Evolutionary conservation across 2,329 filamentous ascomycete genomes (phyloP).

Genomic region (Geosmithia morbida): DNA sequence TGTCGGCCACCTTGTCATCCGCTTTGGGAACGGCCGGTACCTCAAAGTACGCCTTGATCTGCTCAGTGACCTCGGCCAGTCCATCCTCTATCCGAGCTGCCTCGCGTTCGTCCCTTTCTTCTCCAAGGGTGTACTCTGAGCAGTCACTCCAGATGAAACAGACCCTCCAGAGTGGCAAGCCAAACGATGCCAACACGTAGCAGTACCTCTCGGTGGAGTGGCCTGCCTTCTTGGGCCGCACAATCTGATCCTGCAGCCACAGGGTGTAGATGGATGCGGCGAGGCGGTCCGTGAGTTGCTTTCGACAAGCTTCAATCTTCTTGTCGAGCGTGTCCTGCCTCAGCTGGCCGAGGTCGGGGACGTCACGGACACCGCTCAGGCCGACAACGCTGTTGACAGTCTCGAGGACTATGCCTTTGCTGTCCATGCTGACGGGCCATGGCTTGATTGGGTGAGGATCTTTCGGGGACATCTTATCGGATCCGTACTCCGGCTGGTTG

Average conservation of each 20-base stretch:
- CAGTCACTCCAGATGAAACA: not conserved
- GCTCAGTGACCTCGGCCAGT: not conserved
- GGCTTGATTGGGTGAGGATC: not conserved
- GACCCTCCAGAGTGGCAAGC: not conserved
- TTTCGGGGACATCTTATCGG: not conserved
- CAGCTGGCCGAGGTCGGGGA: constrained; percentile 10
- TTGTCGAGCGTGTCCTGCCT: constrained; percentile 9
- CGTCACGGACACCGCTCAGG: constrained; percentile 7
- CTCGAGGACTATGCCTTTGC: constrained; percentile 3
- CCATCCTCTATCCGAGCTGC: not conserved
- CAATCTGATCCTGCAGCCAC: constrained; percentile 9
- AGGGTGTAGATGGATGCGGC: constrained; percentile 10
- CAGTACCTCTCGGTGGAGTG: not conserved
- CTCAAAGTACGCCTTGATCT: too few relatives aligned
- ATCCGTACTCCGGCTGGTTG: not conserved
- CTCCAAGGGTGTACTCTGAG: not conserved
- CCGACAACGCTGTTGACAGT: constrained; percentile 9
- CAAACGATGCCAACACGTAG: not conserved
- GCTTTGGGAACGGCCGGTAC: too few relatives aligned
- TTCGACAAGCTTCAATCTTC: constrained; percentile 5
- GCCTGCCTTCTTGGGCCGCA: not conserved
- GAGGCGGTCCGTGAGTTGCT: constrained; percentile 4
- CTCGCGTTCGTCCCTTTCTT: not conserved
- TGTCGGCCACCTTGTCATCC: too few relatives aligned
- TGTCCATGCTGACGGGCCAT: constrained; percentile 8